Percentiles rank a stretch among this genome's conserved stretches.
phyloP scores from a whole-genome alignment of 768 basidiomycete genomes.

The Punctularia strigosozonata region DNA sequence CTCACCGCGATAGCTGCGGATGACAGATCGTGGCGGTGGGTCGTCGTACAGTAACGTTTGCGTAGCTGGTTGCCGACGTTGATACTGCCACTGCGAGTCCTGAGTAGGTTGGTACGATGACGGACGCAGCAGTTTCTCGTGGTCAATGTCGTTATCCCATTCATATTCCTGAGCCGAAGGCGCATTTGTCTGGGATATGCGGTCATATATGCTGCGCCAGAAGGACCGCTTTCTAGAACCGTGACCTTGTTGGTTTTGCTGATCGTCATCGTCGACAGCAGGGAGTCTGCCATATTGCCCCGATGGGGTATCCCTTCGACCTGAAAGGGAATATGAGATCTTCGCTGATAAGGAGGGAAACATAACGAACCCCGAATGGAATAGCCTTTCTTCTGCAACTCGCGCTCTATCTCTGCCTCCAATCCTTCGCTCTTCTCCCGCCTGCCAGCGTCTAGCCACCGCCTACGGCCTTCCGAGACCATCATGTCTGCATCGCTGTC shows the following conservation, averaged over 20 bases:
- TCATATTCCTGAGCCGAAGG: constrained; percentile 3
- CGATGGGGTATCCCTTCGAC: neutral
- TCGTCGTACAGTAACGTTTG: constrained; percentile 20
- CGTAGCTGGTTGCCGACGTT: too few relatives aligned
- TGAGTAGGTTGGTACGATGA: constrained; percentile 9
- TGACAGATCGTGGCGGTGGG: constrained; percentile 26
- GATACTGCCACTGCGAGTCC: constrained; percentile 9
- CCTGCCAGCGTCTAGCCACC: too few relatives aligned
- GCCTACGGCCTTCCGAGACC: too few relatives aligned
- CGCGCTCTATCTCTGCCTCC: constrained; percentile 39
- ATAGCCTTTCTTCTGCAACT: constrained; percentile 38
- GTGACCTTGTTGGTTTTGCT: constrained; percentile 8
- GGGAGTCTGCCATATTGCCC: constrained; percentile 1
- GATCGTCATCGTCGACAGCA: constrained; percentile 9
- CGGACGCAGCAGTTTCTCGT: constrained; percentile 8
- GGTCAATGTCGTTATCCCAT: constrained; percentile 4
- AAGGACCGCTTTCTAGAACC: constrained; percentile 9
- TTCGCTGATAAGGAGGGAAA: constrained; percentile 7
- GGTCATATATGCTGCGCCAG: constrained; percentile 11
- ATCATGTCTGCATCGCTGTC: too few relatives aligned
- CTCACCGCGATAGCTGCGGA: constrained; percentile 18
- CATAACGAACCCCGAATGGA: constrained; percentile 7
- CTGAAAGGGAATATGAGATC: constrained; percentile 14
- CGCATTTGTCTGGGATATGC: constrained; percentile 7
- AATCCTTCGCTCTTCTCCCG: constrained; percentile 41